Evolutionary conservation across 345 rosid species (phyloP), one percentile per base, ranked within the genome.

Genomic region (Lepidium aucheri): DNA sequence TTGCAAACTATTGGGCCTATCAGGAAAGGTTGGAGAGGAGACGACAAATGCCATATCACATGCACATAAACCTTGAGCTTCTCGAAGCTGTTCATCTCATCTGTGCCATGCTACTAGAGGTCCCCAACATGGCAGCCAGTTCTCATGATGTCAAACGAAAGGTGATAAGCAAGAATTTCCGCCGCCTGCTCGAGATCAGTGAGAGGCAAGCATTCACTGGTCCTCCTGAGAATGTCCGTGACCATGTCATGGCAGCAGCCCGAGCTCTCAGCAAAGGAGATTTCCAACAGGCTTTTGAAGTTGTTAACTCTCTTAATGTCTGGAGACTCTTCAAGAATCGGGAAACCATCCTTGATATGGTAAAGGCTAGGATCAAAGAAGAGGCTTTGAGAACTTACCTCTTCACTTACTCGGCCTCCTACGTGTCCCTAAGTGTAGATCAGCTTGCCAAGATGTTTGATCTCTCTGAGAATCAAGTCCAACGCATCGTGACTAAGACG

Each of bases 21-120:
- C 84, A 89, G 98, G 98, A 92, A 72, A 84, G 95, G 69, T 18
- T 84, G 75, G 98, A 89, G 63, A 86, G 93, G 78, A 87, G 96
- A 72, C 86, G 89, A 17, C 95, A 89, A 70, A 89, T 92, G 96
- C 98, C 96, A 15, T 89, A 89, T 60, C 98, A 89, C 71, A 89
- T 92, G 98, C 96, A 92, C 85, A 87, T 92, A 52, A 92, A 89
- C 78, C 95, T 89, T n/a, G 98, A 92, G 79, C 91, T 87, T 47
- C 82, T 92, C 14, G 96, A 92, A 67, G 92, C 96, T 50, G 92
- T 87, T 51, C 96, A 92, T 77, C 85, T 92, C 53, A 84, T 81
- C 12, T 83, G 93, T 65, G 95, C 98, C 39, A 89, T 92, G 96
- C 89, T 92, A 14, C 87, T 92, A 34, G 98, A 92, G 76, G 96